Evolutionary conservation across 495 filamentous ascomycete genomes (phyloP), one percentile per base, ranked within the genome.

Genomic region (Beverwykella pulmonaria): DNA sequence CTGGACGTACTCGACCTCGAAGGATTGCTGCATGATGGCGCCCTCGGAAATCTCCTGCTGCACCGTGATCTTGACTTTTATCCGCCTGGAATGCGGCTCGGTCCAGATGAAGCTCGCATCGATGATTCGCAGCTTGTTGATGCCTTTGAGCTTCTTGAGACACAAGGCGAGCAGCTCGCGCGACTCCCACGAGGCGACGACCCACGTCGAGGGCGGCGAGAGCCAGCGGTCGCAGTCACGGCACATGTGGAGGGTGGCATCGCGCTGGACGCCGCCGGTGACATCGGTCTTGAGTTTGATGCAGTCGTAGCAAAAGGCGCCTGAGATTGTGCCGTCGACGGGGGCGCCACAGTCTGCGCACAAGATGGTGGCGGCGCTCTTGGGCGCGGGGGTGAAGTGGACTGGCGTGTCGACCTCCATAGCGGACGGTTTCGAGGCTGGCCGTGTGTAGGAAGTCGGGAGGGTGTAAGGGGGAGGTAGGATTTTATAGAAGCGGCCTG

Each of bases 51-150:
- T 92, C 83, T 83, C 90, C 78, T 79, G 86, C 73, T 98, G 93
- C 19, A 98, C 85, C 0, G 92, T 96, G 72, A 98, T 90, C 79
- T 96, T 95, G 67, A 98, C 87, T 74, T 90, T 92, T 55, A 98
- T 82, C 71, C 94, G 81, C 72, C 91, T 82, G 53, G 91, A 95
- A 80, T 98, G 94, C 7, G 94, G 94, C 78, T 98, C 94, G 2
- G 94, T 98, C 94, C 94, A 98, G 68, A 97, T 91, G 75, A 98
- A 98, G 71, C 86, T 89, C 36, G 94, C 94, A 71, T 98, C 94
- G 73, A 94, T 92, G 65, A 98, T 92, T 46, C 94, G 82, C 59
- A 95, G 90, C 79, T 91, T 94, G 70, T 84, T 82, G 59, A 98
- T 77, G 41, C 93, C 92, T 55, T 86, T 82, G 60, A 98, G 76